These are phyloP conservation scores for Neospermospora avenae DNA, from an alignment of 2,329 filamentous ascomycete species.

Conservation along the genomic window DNA sequence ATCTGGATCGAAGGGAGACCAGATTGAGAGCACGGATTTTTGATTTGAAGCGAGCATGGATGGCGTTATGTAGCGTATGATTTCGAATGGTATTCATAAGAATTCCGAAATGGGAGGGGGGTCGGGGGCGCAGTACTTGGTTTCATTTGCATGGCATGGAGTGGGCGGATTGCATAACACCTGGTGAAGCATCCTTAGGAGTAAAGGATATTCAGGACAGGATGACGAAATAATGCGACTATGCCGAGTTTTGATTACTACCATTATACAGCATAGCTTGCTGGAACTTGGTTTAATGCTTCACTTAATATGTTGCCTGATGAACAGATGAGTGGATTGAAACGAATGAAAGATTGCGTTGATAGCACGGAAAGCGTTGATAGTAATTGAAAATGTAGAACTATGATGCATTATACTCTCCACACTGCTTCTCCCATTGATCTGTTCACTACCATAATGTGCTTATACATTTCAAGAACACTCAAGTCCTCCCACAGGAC, in stretches of 20 bases:
- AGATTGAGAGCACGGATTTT: no score
- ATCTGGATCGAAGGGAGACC: no score
- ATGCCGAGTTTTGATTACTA: neutral
- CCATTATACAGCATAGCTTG: neutral
- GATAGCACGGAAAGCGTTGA: neutral
- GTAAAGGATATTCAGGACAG: neutral
- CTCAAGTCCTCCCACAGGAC: no score
- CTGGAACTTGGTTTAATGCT: constrained; percentile 13
- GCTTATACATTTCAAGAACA: no score
- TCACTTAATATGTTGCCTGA: constrained; percentile 19
- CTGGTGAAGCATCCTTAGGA: neutral
- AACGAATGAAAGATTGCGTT: neutral
- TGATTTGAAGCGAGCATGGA: constrained; percentile 1
- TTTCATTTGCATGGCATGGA: neutral
- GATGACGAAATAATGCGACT: neutral
- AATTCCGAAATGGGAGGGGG: neutral
- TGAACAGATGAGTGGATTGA: neutral
- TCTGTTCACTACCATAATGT: no score
- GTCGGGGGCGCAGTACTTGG: neutral
- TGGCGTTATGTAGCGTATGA: constrained; percentile 2
- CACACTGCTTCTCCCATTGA: no score
- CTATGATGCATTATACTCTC: neutral
- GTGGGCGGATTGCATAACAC: neutral
- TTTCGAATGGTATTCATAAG: neutral
- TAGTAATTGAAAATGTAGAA: neutral